A percentile compares a stretch with the other conserved stretches of the same genome.
phyloP scores from a whole-genome alignment of 73 alveolate species.

The Vitrella brassicaformis region DNA sequence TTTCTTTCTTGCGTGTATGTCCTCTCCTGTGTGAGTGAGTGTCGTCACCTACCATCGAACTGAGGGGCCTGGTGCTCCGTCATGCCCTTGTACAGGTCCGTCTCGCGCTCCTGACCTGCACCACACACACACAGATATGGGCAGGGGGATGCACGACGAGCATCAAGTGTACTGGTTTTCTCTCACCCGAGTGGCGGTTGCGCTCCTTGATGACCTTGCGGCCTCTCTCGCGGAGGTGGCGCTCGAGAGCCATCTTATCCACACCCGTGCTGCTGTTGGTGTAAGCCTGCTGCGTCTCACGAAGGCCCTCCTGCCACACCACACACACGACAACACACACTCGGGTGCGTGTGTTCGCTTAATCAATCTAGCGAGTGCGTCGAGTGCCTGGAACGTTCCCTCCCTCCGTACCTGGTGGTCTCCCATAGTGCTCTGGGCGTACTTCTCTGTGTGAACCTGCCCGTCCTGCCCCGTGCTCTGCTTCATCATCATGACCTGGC shows the following conservation, averaged over 20 bases:
- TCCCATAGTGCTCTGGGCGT: constrained; percentile 9
- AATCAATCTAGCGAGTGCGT: too few species aligned
- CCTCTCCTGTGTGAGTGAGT: too few species aligned
- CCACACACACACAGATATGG: too few species aligned
- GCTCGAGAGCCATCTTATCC: constrained; percentile 52
- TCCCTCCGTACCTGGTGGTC: too few species aligned
- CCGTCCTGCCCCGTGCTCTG: not conserved
- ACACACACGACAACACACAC: not conserved
- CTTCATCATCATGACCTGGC: not conserved
- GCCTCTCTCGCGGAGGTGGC: constrained; percentile 42
- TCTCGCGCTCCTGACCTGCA: not conserved
- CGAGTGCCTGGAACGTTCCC: too few species aligned
- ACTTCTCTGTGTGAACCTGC: not conserved
- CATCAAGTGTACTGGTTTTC: too few species aligned
- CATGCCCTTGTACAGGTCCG: not conserved
- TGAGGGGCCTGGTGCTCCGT: not conserved
- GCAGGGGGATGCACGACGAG: too few species aligned
- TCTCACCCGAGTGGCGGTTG: constrained; percentile 23
- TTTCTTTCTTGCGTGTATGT: too few species aligned
- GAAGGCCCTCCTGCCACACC: constrained; percentile 16
- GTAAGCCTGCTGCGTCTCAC: constrained; percentile 56
- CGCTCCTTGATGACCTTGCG: constrained; percentile 46
- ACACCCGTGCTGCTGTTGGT: constrained; percentile 48
- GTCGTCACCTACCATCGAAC: not conserved
- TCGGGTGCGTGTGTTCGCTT: too few species aligned